Conservation (phyloP, 345 rosid genomes). For the Arabis alpina region DNA sequence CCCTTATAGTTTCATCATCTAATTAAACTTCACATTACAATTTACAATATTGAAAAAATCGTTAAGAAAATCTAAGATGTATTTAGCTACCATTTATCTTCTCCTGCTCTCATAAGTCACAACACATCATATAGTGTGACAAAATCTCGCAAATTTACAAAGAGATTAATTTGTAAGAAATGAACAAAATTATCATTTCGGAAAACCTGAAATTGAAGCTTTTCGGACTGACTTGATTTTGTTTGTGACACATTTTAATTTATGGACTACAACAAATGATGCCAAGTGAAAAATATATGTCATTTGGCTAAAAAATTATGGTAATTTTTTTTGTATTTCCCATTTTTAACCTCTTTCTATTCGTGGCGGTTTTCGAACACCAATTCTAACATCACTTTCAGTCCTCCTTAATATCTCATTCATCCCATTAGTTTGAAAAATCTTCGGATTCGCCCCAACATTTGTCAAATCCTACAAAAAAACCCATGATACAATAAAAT, state of each 20-base stretch:
- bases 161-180: background rate
- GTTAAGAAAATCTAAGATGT: no score
- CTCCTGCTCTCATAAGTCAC: background rate
- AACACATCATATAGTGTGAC: background rate
- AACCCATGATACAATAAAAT: background rate
- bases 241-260: background rate
- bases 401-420: conserved; percentile 44
- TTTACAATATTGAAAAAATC: no score
- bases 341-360: conserved; percentile 40
- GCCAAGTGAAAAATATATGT: conserved; percentile 9
- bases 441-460: conserved; percentile 40
- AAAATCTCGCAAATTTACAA: background rate
- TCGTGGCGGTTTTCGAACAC: conserved; percentile 40
- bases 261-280: conserved; percentile 36
- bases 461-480: conserved; percentile 27
- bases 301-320: conserved; percentile 14
- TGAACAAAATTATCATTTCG: conserved; percentile 28
- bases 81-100: background rate
- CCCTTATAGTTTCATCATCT: no score
- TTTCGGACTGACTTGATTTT: conserved; percentile 8
- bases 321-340: background rate
- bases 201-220: conserved; percentile 28
- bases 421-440: conserved; percentile 43
- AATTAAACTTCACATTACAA: no score
- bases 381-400: conserved; percentile 40